Conservation (phyloP, 257 asterid species). For the Nicotiana tomentosiformis region DNA sequence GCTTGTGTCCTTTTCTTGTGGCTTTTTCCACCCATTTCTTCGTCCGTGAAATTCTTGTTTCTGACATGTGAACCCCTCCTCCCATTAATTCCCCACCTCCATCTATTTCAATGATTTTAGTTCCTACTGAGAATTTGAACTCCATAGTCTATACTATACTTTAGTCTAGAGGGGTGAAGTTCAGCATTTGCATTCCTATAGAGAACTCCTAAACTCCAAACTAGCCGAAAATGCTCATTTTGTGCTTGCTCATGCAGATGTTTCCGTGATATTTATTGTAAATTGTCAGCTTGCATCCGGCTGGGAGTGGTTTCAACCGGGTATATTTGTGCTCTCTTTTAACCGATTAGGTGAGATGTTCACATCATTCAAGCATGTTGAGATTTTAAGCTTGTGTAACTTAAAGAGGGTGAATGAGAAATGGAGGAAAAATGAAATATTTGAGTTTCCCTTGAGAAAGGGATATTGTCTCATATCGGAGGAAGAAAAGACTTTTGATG, state of each 20-base stretch:
- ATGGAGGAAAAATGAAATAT: too few relatives aligned
- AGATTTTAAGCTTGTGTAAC: too few relatives aligned
- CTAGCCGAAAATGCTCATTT: neutral
- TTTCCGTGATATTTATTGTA: neutral
- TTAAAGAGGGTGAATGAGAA: too few relatives aligned
- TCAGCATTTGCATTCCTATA: neutral
- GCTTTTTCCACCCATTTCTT: conserved; percentile 20
- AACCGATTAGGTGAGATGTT: too few relatives aligned
- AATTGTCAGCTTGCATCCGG: neutral
- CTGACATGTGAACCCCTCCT: conserved; percentile 6
- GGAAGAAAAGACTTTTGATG: too few relatives aligned
- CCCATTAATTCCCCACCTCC: neutral
- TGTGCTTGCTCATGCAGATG: neutral
- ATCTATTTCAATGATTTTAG: neutral
- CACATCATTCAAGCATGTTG: too few relatives aligned
- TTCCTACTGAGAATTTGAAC: neutral
- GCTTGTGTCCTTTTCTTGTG: conserved; percentile 55
- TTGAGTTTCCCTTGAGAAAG: too few relatives aligned
- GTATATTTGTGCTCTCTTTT: too few relatives aligned
- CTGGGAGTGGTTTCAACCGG: neutral
- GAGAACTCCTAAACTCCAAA: neutral
- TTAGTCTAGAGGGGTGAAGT: neutral
- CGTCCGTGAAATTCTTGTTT: conserved; percentile 44
- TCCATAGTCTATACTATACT: neutral
- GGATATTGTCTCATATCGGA: too few relatives aligned